Percentiles rank a stretch among this genome's conserved stretches.
Evolutionary conservation across 345 rosid genomes (phyloP).

Genomic region (Gossypium mustelinum): DNA sequence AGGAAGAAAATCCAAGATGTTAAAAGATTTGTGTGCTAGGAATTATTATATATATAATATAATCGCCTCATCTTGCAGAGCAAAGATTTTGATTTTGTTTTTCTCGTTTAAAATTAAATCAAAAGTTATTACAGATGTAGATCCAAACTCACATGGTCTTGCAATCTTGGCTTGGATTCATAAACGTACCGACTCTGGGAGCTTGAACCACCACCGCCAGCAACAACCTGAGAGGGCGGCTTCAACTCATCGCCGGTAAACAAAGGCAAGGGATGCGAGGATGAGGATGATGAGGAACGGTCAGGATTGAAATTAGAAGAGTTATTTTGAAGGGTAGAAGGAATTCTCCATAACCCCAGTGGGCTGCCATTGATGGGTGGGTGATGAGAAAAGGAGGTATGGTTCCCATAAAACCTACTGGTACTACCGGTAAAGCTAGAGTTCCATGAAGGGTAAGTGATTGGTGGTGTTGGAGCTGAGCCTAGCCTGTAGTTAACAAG

Average conservation of each 20-base stretch:
- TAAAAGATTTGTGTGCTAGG: conserved; percentile 5
- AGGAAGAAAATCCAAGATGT: conserved; percentile 4
- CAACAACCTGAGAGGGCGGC: conserved; percentile 25
- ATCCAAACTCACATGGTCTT: conserved; percentile 95
- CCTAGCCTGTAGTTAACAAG: conserved; percentile 51
- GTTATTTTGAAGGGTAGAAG: conserved; percentile 36
- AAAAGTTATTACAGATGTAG: conserved; percentile 63
- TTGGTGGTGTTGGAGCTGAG: conserved; percentile 26
- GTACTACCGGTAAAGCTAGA: conserved; percentile 25
- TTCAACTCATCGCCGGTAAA: conserved; percentile 37
- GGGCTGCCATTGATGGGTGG: conserved; percentile 76
- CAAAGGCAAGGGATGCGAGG: conserved; percentile 35
- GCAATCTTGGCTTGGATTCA: conserved; percentile 45
- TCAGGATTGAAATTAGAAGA: conserved; percentile 29
- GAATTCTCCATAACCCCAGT: conserved; percentile 71
- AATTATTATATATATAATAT: conserved; percentile 10
- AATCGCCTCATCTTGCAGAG: conserved; percentile 22
- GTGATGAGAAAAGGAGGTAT: conserved; percentile 29
- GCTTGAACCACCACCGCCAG: conserved; percentile 25
- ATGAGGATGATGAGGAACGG: conserved; percentile 30
- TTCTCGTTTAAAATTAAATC: neutral
- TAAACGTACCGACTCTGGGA: conserved; percentile 43
- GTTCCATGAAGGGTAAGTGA: conserved; percentile 59
- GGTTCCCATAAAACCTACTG: conserved; percentile 53
- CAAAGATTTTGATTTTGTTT: conserved; percentile 8